Evolutionary conservation across 108 stramenopile species (phyloP).

Genomic region (Mayamaea pseudoterrestris): DNA sequence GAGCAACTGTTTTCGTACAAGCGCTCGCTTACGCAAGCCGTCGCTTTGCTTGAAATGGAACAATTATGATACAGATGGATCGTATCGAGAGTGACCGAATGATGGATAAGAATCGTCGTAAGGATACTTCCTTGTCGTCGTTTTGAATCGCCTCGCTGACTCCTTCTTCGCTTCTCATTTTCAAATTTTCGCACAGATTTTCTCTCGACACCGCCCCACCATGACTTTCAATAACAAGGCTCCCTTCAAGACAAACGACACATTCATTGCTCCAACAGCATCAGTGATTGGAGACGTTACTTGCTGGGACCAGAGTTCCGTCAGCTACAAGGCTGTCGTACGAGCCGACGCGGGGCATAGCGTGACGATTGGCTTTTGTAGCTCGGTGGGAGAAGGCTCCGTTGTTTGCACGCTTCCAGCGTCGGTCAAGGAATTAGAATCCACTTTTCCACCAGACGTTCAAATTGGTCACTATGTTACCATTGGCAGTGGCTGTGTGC

Average conservation of each 20-base stretch:
- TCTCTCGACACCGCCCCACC: slow-evolving; percentile 76
- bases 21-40: too few relatives aligned
- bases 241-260: slow-evolving; percentile 81
- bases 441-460: slow-evolving; percentile 70
- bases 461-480: slow-evolving; percentile 77
- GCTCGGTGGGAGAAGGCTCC: slow-evolving; percentile 83
- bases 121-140: background rate
- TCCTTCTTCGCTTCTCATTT: slow-evolving; percentile 1
- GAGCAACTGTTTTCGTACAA: too few relatives aligned
- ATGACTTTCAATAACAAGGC: slow-evolving; percentile 61
- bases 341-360: slow-evolving; percentile 78
- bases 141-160: slow-evolving; percentile 2
- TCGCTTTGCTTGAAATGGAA: too few relatives aligned
- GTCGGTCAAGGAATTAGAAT: slow-evolving; percentile 29
- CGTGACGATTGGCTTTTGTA: slow-evolving; percentile 74
- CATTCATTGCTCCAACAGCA: slow-evolving; percentile 93
- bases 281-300: slow-evolving; percentile 96
- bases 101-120: too few relatives aligned
- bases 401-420: slow-evolving; percentile 77
- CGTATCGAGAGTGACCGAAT: too few relatives aligned
- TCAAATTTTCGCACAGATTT: slow-evolving; percentile 30
- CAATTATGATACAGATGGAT: too few relatives aligned
- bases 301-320: slow-evolving; percentile 87
- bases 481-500: slow-evolving; percentile 69
- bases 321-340: slow-evolving; percentile 96